These are phyloP conservation scores for Camelina laxa DNA, from an alignment of 345 rosid species.

Conservation along the genomic window DNA sequence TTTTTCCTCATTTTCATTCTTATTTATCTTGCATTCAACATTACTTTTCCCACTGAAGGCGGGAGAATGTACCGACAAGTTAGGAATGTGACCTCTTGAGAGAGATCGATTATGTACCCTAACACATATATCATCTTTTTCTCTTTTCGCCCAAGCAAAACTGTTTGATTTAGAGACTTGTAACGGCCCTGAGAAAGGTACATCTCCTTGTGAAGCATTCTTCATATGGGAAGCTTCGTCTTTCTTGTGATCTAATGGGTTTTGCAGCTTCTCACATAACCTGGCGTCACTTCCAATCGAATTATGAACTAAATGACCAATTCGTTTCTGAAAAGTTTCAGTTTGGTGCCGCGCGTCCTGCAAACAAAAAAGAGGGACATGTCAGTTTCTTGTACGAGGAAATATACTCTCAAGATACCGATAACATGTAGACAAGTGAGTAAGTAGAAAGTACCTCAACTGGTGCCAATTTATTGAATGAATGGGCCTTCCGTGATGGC, in stretches of 20 bases:
- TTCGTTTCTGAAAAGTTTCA: constrained; percentile 47
- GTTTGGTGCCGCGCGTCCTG: constrained; percentile 61
- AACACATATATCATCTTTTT: constrained; percentile 57
- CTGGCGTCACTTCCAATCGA: constrained; percentile 40
- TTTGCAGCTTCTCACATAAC: constrained; percentile 53
- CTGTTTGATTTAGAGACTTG: constrained; percentile 86
- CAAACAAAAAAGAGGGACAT: constrained; percentile 27
- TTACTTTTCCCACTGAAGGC: constrained; percentile 50
- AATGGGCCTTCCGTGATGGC: constrained; percentile 62
- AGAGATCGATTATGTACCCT: constrained; percentile 64
- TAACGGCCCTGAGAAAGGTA: constrained; percentile 87
- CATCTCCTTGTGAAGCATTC: constrained; percentile 89
- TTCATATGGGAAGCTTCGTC: constrained; percentile 74
- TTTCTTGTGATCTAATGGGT: constrained; percentile 51
- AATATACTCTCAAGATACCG: constrained; percentile 19
- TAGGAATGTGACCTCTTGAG: constrained; percentile 65
- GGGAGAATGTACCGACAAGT: constrained; percentile 56
- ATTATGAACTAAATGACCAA: constrained; percentile 42
- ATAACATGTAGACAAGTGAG: constrained; percentile 19
- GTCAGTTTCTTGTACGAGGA: constrained; percentile 24
- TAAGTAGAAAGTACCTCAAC: constrained; percentile 58
- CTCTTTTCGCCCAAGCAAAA: constrained; percentile 92
- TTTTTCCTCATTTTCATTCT: constrained; percentile 40
- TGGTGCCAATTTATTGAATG: constrained; percentile 71
- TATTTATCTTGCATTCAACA: constrained; percentile 53